These are phyloP conservation scores for Zhuliangozyma parablackwelliae DNA, from an alignment of 1,139 yeast genomes.

Conservation along the genomic window DNA sequence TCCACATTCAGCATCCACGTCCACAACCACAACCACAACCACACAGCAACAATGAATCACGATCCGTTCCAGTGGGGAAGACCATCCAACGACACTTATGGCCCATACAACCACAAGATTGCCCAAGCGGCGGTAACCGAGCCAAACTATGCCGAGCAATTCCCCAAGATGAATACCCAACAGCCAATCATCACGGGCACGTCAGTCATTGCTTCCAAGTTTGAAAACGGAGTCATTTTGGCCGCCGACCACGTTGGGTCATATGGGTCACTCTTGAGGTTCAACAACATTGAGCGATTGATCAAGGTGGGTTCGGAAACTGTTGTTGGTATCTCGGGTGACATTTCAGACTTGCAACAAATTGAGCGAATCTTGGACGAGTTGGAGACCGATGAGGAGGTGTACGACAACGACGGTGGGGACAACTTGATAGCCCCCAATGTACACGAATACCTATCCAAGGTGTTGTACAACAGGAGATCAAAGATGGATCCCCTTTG, in stretches of 20 bases:
- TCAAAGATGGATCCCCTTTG: conserved; percentile 93
- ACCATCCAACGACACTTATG: conserved; percentile 78
- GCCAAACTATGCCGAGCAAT: conserved; percentile 16
- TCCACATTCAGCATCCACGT: no score
- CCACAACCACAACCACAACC: no score
- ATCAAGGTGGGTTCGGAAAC: conserved; percentile 79
- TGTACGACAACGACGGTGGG: conserved; percentile 74
- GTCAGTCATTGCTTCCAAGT: conserved; percentile 87
- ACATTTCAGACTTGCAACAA: conserved; percentile 89
- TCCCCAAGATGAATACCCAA: conserved; percentile 84
- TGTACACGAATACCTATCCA: conserved; percentile 81
- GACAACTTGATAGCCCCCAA: conserved; percentile 77
- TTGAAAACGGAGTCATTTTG: conserved; percentile 81
- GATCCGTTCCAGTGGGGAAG: conserved; percentile 95
- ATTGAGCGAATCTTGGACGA: conserved; percentile 72
- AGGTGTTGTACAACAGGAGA: conserved; percentile 82
- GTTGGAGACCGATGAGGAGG: conserved; percentile 65
- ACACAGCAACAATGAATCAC: conserved; percentile 66
- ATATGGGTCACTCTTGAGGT: conserved; percentile 88
- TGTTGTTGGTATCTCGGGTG: conserved; percentile 93
- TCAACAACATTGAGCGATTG: conserved; percentile 80
- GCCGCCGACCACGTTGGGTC: conserved; percentile 95
- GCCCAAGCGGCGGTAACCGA: conserved; percentile 45
- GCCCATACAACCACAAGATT: conserved; percentile 67
- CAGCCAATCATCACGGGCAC: conserved; percentile 96